Base-by-base conservation (phyloP, 352 stramenopile genomes). In the Phytophthora pseudosyringae region DNA sequence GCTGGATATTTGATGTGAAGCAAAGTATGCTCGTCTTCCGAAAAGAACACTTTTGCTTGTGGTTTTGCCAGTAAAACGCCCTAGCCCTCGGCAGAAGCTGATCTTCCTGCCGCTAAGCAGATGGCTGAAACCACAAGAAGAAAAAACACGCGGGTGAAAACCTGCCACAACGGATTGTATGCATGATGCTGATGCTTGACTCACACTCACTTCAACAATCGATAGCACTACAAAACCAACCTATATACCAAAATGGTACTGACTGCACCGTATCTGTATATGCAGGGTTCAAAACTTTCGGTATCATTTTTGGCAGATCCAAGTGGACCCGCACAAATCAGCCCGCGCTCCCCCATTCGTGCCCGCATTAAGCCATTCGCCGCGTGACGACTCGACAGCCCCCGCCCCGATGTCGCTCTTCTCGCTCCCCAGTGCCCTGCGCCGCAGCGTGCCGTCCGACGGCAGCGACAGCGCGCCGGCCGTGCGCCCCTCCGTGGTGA, bases 381-480 rank as follows among this genome's bases (percentile, higher is more conserved):
- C 32, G 29, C 43, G 44, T 62, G 46, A 71, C 61, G 65, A 73
- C 64, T 44, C 33, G 10, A 15, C 36, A 43, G 25, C 25, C 8
- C 36, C 31, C 28, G 11, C n/a, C 4, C 10, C 52, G 15, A 93
- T 93, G 82, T 90, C 86, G 71, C 86, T 89, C 69, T 93, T 94
- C 76, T 93, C 82, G 53, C 73, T 94, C 47, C 82, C 84, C 52
- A 85, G 80, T 57, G 79, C 89, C 25, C 82, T 93, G 58, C 78
- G 83, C 29, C 73, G 71, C 51, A 88, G 71, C 54, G 75, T 84
- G 26, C 76, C 76, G 43, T 84, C 73, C 32, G 78, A 86, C 29
- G 75, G 73, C 53, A 78, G 69, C 29, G 83, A 90, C 36, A 62
- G 61, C 25, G 57, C 69, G 18, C 38, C 53, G 4, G 71, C 76